Evolutionary conservation across 2,329 filamentous ascomycete species (phyloP).

Genomic region (Samsoniella hepiali): DNA sequence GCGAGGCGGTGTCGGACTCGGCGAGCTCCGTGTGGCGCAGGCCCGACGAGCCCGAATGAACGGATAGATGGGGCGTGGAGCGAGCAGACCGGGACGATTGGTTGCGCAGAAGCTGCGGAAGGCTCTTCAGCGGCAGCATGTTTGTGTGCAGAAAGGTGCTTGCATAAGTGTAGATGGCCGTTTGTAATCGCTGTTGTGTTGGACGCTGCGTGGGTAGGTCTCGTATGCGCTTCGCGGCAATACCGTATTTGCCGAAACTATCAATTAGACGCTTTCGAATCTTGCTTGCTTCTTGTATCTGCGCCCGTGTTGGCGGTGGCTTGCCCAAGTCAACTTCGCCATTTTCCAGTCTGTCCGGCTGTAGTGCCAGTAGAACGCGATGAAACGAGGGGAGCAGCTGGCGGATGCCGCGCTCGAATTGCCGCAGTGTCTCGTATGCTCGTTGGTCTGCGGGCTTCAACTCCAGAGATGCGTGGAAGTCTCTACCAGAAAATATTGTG

Average conservation of each 20-base stretch:
- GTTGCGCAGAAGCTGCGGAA: constrained; percentile 61
- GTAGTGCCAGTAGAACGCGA: constrained; percentile 67
- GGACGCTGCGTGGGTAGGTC: constrained; percentile 71
- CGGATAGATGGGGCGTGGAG: constrained; percentile 31
- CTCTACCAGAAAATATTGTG: constrained; percentile 62
- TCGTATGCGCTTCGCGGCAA: constrained; percentile 74
- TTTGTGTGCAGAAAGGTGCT: constrained; percentile 82
- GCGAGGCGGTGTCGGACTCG: constrained; percentile 44
- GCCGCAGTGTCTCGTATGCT: constrained; percentile 76
- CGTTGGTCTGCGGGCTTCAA: constrained; percentile 71
- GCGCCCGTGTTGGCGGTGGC: constrained; percentile 53
- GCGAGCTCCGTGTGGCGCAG: constrained; percentile 47
- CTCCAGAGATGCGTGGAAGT: constrained; percentile 69
- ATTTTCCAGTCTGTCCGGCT: constrained; percentile 46
- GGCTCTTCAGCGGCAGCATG: constrained; percentile 80
- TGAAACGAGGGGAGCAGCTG: constrained; percentile 82
- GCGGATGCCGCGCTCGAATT: constrained; percentile 85
- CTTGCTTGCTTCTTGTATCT: constrained; percentile 82
- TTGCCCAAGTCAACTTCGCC: constrained; percentile 37
- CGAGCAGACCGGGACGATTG: constrained; percentile 34
- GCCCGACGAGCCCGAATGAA: constrained; percentile 37
- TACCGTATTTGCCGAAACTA: constrained; percentile 83
- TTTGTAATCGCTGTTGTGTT: constrained; percentile 72
- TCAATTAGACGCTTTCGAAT: constrained; percentile 87
- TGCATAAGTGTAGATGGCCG: constrained; percentile 77